Evolutionary conservation across 768 basidiomycete species (phyloP).

Genomic region (Amanita fuliginea): DNA sequence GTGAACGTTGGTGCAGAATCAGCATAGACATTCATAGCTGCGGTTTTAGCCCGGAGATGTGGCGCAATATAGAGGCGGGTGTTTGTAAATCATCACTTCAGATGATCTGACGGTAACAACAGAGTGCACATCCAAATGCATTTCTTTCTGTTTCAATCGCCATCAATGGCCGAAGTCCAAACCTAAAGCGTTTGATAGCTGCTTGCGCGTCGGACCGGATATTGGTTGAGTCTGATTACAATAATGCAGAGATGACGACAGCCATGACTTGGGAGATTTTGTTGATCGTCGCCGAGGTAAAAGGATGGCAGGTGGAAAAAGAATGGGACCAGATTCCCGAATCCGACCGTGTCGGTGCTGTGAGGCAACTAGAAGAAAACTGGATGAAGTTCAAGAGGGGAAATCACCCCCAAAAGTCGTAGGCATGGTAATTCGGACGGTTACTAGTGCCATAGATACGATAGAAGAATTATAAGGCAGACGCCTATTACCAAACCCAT

Average conservation of each 20-base stretch:
- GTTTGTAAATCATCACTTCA: not conserved
- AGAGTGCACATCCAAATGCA: slow-evolving; percentile 66
- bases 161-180: slow-evolving; percentile 66
- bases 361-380: slow-evolving; percentile 57
- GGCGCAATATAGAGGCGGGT: slow-evolving; percentile 64
- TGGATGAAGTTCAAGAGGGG: slow-evolving; percentile 54
- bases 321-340: slow-evolving; percentile 34
- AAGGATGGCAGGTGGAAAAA: slow-evolving; percentile 66
- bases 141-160: slow-evolving; percentile 84
- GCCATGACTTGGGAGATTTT: slow-evolving; percentile 71
- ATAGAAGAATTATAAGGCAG: slow-evolving; percentile 51
- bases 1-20: slow-evolving; percentile 47
- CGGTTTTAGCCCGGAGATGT: slow-evolving; percentile 68
- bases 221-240: slow-evolving; percentile 80
- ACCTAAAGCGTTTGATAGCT: slow-evolving; percentile 52
- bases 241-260: slow-evolving; percentile 49
- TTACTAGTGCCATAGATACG: slow-evolving; percentile 34
- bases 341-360: slow-evolving; percentile 45
- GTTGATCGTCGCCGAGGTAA: slow-evolving; percentile 57
- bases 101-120: slow-evolving; percentile 5
- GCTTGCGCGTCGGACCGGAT: slow-evolving; percentile 56
- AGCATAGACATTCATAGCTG: slow-evolving; percentile 90
- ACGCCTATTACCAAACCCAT: slow-evolving; percentile 83
- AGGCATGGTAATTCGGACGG: not conserved
- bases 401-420: slow-evolving; percentile 23